phyloP scores from a whole-genome alignment of 768 basidiomycete genomes.

The Lyophyllum decastes region DNA sequence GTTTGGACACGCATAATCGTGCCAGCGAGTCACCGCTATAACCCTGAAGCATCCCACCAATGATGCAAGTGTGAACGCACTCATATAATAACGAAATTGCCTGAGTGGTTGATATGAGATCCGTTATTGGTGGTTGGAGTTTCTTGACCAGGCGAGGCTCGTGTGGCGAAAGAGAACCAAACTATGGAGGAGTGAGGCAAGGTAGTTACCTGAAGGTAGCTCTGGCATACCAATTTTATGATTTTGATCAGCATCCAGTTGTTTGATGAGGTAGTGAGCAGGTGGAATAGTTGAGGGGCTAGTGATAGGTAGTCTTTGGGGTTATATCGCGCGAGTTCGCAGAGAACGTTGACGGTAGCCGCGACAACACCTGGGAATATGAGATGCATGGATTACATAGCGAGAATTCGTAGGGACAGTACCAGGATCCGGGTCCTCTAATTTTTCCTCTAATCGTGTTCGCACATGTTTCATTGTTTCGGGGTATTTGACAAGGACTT shows the following conservation, averaged over 20 bases:
- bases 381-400: neutral
- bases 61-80: conserved; percentile 97
- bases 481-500: conserved; percentile 79
- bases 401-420: neutral
- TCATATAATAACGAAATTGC: conserved; percentile 97
- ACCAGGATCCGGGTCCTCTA: conserved; percentile 81
- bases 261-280: conserved; percentile 91
- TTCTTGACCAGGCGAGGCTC: conserved; percentile 95
- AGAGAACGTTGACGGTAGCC: conserved; percentile 91
- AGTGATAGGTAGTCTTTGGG: conserved; percentile 82
- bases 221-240: conserved; percentile 75
- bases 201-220: neutral
- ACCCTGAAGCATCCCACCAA: conserved; percentile 92
- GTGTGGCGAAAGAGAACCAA: conserved; percentile 87
- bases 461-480: conserved; percentile 71
- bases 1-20: conserved; percentile 86
- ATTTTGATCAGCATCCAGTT: conserved; percentile 99
- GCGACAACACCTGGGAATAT: conserved; percentile 76
- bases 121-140: conserved; percentile 90
- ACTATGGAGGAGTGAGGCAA: conserved; percentile 47
- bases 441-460: conserved; percentile 70
- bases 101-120: conserved; percentile 92
- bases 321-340: conserved; percentile 83
- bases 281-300: conserved; percentile 91
- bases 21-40: conserved; percentile 79